phyloP scores from a whole-genome alignment of 495 filamentous ascomycete genomes.

The Extremus antarcticus region DNA sequence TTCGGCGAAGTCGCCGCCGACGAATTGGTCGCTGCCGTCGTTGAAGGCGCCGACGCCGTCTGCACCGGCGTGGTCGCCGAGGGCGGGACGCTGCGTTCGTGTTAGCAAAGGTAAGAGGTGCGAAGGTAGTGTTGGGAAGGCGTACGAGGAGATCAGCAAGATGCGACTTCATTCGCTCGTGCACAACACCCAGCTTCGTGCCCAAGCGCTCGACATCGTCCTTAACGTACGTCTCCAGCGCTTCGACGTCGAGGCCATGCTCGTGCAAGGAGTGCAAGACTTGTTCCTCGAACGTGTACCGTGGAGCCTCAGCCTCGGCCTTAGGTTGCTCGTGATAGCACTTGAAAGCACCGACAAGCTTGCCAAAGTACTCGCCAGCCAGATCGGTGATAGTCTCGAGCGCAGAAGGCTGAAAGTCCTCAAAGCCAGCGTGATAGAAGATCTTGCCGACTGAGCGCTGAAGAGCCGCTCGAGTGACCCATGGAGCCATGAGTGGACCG shows the following conservation, averaged over 20 bases:
- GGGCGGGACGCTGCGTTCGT: slow-evolving; percentile 55
- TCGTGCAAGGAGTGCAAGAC: slow-evolving; percentile 74
- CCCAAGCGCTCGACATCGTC: slow-evolving; percentile 89
- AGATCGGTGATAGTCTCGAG: slow-evolving; percentile 85
- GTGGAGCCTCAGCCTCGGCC: slow-evolving; percentile 37
- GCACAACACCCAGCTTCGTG: slow-evolving; percentile 69
- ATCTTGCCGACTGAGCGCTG: slow-evolving; percentile 88
- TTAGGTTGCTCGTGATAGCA: slow-evolving; percentile 75
- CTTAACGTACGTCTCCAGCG: slow-evolving; percentile 76
- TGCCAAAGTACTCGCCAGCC: slow-evolving; percentile 78
- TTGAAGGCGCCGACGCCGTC: slow-evolving; percentile 87
- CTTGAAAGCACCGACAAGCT: slow-evolving; percentile 66
- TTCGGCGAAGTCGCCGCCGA: slow-evolving; percentile 92
- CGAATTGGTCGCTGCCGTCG: slow-evolving; percentile 94
- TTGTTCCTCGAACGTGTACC: slow-evolving; percentile 72
- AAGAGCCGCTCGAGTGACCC: slow-evolving; percentile 67
- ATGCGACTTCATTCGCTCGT: slow-evolving; percentile 85
- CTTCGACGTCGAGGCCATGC: slow-evolving; percentile 70
- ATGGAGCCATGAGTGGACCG: slow-evolving; percentile 72
- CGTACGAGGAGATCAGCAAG: slow-evolving; percentile 65
- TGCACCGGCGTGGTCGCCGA: slow-evolving; percentile 56
- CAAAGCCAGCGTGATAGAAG: slow-evolving; percentile 93
- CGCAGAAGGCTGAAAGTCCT: slow-evolving; percentile 92
- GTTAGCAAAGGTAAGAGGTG: neutral
- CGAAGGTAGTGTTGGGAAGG: neutral